Conservation (phyloP, 2,329 filamentous ascomycete genomes). For the Sporothrix pseudoabietina region DNA sequence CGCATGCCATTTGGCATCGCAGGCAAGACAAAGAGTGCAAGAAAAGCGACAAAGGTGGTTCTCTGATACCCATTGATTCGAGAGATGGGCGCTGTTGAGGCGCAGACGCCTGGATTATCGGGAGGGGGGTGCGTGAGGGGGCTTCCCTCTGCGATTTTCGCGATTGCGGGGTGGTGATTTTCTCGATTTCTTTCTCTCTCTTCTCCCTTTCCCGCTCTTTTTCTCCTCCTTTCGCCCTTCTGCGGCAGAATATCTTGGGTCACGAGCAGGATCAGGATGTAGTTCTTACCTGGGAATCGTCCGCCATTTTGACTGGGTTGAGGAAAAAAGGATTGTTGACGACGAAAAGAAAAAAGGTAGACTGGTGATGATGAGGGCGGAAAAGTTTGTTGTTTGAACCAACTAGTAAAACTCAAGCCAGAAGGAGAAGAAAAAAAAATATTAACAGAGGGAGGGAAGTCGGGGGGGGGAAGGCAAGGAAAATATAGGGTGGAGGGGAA, state of each 20-base stretch:
- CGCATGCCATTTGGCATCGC: conserved; percentile 4
- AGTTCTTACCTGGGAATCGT: conserved; percentile 55
- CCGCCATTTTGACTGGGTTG: conserved; percentile 59
- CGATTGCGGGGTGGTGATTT: conserved; percentile 40
- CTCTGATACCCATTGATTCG: not conserved
- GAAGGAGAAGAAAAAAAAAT: conserved; percentile 34
- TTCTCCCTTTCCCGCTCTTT: conserved; percentile 38
- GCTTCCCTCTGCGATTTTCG: conserved; percentile 31
- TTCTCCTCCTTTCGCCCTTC: conserved; percentile 39
- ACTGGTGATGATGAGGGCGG: conserved; percentile 39
- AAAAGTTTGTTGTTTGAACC: conserved; percentile 33
- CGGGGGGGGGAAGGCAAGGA: conserved; percentile 35
- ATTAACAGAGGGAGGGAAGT: conserved; percentile 29
- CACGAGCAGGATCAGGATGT: conserved; percentile 25
- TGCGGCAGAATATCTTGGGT: conserved; percentile 36
- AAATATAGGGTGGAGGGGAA: conserved; percentile 35
- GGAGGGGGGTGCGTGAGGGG: conserved; percentile 14
- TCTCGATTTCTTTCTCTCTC: no score
- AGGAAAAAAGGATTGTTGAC: conserved; percentile 37
- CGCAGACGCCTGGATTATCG: not conserved
- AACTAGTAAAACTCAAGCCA: conserved; percentile 29
- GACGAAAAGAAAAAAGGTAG: conserved; percentile 38
- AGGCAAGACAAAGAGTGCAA: not conserved
- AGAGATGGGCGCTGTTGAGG: not conserved
- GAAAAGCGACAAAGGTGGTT: not conserved